Evolutionary conservation across 2,329 filamentous ascomycete genomes (phyloP).

Genomic region (Emergomyces pasteurianus): DNA sequence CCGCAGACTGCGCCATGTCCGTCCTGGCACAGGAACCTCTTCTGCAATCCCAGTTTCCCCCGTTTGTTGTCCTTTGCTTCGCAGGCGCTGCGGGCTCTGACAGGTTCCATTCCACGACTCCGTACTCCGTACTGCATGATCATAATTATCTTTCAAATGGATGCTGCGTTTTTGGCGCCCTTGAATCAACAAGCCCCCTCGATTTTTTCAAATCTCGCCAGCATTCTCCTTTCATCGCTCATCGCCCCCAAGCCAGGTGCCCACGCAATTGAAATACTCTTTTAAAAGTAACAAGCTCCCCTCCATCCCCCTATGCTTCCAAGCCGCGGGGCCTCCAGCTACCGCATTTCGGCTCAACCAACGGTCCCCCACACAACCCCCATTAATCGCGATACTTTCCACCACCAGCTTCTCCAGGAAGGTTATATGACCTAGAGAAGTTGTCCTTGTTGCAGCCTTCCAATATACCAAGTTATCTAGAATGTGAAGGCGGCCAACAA

Average conservation of each 20-base stretch:
- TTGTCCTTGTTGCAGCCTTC: neutral
- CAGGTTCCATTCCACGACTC: neutral
- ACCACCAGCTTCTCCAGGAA: neutral
- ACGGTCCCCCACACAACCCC: neutral
- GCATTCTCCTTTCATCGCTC: neutral
- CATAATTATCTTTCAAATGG: neutral
- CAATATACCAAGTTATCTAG: neutral
- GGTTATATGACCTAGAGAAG: neutral
- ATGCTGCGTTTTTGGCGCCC: neutral
- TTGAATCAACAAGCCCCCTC: neutral
- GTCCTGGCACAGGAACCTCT: neutral
- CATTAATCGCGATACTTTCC: neutral
- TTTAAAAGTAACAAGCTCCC: neutral
- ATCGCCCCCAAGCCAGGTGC: neutral
- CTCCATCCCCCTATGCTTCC: neutral
- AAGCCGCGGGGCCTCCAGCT: neutral
- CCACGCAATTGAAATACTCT: neutral
- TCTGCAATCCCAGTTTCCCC: neutral
- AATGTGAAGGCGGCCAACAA: neutral
- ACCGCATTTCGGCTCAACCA: neutral
- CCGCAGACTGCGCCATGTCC: slow-evolving; percentile 7
- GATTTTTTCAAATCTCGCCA: neutral
- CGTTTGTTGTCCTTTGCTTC: neutral
- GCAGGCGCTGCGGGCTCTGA: neutral
- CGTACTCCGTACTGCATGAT: neutral